A percentile compares a stretch with the other conserved stretches of the same genome.
Conservation (phyloP, 2,329 filamentous ascomycete genomes). For the Colletotrichum siamense region DNA sequence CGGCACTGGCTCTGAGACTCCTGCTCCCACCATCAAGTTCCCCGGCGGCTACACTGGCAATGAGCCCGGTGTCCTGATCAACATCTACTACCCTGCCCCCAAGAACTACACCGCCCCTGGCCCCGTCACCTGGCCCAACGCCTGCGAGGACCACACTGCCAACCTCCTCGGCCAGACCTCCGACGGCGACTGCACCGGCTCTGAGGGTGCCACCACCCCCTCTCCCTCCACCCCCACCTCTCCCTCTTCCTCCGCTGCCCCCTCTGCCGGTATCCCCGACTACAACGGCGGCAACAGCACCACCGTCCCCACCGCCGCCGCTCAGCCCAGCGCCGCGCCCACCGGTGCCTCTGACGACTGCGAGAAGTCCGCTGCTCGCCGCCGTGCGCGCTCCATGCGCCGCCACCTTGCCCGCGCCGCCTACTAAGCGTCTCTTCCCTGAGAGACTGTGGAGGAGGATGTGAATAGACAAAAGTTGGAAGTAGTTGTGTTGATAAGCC, state of each 20-base stretch:
- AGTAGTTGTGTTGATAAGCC: background rate
- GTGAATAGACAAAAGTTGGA: background rate
- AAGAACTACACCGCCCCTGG: slow-evolving; percentile 37
- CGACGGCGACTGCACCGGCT: slow-evolving; percentile 41
- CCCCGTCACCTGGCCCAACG: slow-evolving; percentile 37
- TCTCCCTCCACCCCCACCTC: background rate
- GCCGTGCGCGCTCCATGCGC: slow-evolving; percentile 15
- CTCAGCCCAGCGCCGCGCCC: background rate
- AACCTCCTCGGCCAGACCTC: slow-evolving; percentile 36
- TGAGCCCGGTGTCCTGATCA: slow-evolving; percentile 38
- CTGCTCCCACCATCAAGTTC: slow-evolving; percentile 33
- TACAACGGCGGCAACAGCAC: slow-evolving; percentile 19
- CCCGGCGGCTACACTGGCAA: slow-evolving; percentile 37
- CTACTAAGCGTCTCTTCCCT: background rate
- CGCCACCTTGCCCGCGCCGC: background rate
- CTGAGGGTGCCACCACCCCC: slow-evolving; percentile 17
- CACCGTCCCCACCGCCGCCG: background rate
- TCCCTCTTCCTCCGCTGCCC: slow-evolving; percentile 3
- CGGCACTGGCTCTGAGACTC: slow-evolving; percentile 35
- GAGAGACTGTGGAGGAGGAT: background rate
- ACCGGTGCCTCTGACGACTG: background rate
- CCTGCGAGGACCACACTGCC: slow-evolving; percentile 41
- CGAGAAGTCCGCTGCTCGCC: slow-evolving; percentile 12
- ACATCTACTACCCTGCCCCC: slow-evolving; percentile 39
- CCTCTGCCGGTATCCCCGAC: slow-evolving; percentile 21